Conservation (phyloP, 2,329 filamentous ascomycete genomes). For the Dactylellina cionopaga region DNA sequence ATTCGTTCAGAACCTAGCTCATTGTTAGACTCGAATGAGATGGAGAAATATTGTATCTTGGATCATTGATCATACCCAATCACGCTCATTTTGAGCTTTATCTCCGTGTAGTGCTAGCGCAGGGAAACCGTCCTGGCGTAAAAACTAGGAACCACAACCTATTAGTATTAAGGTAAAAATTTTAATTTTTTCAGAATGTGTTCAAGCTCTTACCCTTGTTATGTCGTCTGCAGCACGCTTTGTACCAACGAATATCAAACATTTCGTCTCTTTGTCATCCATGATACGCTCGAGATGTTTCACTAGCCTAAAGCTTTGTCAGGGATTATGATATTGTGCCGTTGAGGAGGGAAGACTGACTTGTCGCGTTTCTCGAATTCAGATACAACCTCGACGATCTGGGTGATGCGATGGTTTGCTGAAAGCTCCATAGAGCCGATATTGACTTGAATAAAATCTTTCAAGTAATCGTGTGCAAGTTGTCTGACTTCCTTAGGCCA, state of each 20-base stretch:
- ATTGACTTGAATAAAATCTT: slow-evolving; percentile 98
- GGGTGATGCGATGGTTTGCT: slow-evolving; percentile 97
- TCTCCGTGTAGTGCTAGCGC: slow-evolving; percentile 94
- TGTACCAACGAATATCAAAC: slow-evolving; percentile 91
- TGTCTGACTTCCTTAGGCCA: slow-evolving; percentile 95
- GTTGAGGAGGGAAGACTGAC: slow-evolving; percentile 69
- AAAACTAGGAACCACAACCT: slow-evolving; percentile 63
- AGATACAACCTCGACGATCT: slow-evolving; percentile 86
- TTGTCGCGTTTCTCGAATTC: slow-evolving; percentile 93
- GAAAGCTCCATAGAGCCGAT: slow-evolving; percentile 96
- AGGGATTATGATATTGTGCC: slow-evolving; percentile 59
- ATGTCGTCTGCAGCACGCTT: slow-evolving; percentile 98
- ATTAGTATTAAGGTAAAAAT: slow-evolving; percentile 69
- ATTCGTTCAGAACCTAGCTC: slow-evolving; percentile 77
- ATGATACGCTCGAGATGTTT: slow-evolving; percentile 98
- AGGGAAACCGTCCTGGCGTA: slow-evolving; percentile 76
- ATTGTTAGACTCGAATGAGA: slow-evolving; percentile 5
- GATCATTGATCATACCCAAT: slow-evolving; percentile 72
- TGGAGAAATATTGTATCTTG: neutral
- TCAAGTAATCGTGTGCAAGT: slow-evolving; percentile 87
- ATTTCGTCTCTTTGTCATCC: slow-evolving; percentile 95
- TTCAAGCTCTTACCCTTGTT: slow-evolving; percentile 52
- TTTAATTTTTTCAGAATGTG: neutral
- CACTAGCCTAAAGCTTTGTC: slow-evolving; percentile 73
- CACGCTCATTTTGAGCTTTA: slow-evolving; percentile 91